Conservation (phyloP, 768 basidiomycete genomes). For the Scleroderma bovista region DNA sequence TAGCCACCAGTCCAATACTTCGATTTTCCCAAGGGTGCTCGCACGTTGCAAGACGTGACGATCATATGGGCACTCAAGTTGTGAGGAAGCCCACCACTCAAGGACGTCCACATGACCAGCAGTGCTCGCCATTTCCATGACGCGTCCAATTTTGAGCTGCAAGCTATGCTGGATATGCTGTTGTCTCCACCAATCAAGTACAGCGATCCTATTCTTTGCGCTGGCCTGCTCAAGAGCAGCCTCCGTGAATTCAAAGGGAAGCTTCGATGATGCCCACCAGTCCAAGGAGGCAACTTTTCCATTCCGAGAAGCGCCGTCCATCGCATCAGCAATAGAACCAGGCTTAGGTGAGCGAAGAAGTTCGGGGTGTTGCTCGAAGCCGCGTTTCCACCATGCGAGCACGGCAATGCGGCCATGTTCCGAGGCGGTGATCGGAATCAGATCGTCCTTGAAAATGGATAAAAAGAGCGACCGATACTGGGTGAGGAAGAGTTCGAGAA, state of each 20-base stretch:
- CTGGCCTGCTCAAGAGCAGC: slow-evolving; percentile 76
- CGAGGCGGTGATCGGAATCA: slow-evolving; percentile 76
- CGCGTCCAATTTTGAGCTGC: slow-evolving; percentile 75
- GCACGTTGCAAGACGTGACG: slow-evolving; percentile 72
- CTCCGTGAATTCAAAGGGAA: slow-evolving; percentile 70
- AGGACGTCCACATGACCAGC: slow-evolving; percentile 71
- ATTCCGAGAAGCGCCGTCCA: slow-evolving; percentile 74
- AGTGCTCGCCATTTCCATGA: slow-evolving; percentile 80
- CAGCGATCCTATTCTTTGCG: slow-evolving; percentile 66
- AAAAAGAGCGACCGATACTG: slow-evolving; percentile 62
- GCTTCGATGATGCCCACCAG: slow-evolving; percentile 73
- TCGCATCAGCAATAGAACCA: slow-evolving; percentile 56
- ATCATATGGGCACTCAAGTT: slow-evolving; percentile 76
- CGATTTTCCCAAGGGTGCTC: slow-evolving; percentile 72
- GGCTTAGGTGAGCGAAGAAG: slow-evolving; percentile 51
- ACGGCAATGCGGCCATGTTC: slow-evolving; percentile 66
- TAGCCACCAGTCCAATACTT: slow-evolving; percentile 82
- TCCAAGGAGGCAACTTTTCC: slow-evolving; percentile 71
- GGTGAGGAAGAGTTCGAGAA: slow-evolving; percentile 69
- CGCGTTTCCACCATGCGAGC: slow-evolving; percentile 79
- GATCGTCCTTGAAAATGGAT: slow-evolving; percentile 55
- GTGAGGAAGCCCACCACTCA: slow-evolving; percentile 82
- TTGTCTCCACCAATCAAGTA: slow-evolving; percentile 81
- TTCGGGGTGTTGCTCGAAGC: slow-evolving; percentile 54
- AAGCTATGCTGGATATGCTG: slow-evolving; percentile 45